Evolutionary conservation across 495 filamentous ascomycete species (phyloP).

Genomic region (Penicillium roqueforti): DNA sequence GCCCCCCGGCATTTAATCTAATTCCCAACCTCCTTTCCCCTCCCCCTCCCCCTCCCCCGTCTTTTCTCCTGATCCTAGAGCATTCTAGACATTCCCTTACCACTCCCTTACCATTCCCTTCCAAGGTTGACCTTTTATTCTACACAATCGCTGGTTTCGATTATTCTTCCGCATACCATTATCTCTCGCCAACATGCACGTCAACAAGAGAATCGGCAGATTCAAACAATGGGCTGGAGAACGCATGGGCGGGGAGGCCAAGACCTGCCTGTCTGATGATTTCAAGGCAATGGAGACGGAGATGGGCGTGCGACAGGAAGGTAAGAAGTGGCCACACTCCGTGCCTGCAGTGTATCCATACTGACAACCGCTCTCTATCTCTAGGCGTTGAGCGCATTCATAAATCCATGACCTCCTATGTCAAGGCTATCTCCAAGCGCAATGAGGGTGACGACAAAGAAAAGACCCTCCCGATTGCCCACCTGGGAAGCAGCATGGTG

Average conservation of each 20-base stretch:
- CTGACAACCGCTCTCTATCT: background rate
- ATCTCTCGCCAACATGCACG: conserved; percentile 61
- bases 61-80: conserved; percentile 8
- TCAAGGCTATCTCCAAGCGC: conserved; percentile 87
- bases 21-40: conserved; percentile 11
- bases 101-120: too few relatives aligned
- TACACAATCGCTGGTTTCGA: conserved; percentile 9
- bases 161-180: conserved; percentile 1
- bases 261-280: conserved; percentile 83
- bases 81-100: conserved; percentile 8
- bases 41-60: conserved; percentile 13
- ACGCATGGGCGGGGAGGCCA: conserved; percentile 91
- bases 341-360: background rate
- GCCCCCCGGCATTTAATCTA: conserved; percentile 15
- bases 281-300: conserved; percentile 92
- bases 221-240: conserved; percentile 99
- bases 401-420: conserved; percentile 79
- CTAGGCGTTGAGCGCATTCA: conserved; percentile 90
- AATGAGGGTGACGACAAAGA: conserved; percentile 80
- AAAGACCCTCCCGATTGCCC: conserved; percentile 74
- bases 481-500: conserved; percentile 85
- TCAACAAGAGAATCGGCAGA: conserved; percentile 93
- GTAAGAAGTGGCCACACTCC: conserved; percentile 42
- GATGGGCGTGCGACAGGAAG: conserved; percentile 88
- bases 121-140: background rate